Conservation (phyloP, 169 alveolate species). For the Theileria annulata region DNA sequence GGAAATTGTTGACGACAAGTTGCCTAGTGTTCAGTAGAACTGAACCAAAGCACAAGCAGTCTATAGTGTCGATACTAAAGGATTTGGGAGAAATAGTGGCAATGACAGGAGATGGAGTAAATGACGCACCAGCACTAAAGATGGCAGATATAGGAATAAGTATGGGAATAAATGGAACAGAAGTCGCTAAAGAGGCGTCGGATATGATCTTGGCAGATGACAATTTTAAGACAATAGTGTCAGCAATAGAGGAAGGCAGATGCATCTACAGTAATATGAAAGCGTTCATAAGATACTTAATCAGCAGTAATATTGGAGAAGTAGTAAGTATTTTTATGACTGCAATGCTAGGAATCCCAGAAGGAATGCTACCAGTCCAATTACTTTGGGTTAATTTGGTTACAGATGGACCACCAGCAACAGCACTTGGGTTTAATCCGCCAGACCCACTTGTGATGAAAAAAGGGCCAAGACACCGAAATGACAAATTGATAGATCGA, state of each 20-base stretch:
- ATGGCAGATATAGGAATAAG: conserved; percentile 98
- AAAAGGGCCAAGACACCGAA: conserved; percentile 94
- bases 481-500: conserved; percentile 92
- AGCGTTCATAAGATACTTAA: conserved; percentile 96
- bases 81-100: conserved; percentile 94
- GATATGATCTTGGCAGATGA: conserved; percentile 99
- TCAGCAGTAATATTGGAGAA: conserved; percentile 98
- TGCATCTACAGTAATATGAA: conserved; percentile 98
- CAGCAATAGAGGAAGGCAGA: conserved; percentile 99
- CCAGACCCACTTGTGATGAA: conserved; percentile 97
- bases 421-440: conserved; percentile 99
- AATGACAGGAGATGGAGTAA: conserved; percentile 99
- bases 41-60: conserved; percentile 98
- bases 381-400: conserved; percentile 99
- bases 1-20: conserved; percentile 77
- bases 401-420: conserved; percentile 99
- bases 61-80: conserved; percentile 91
- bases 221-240: conserved; percentile 97
- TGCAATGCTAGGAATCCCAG: conserved; percentile 98
- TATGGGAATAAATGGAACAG: conserved; percentile 99
- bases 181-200: conserved; percentile 99
- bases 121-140: conserved; percentile 99
- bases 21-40: conserved; percentile 97
- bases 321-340: conserved; percentile 98
- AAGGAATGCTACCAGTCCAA: conserved; percentile 96